These are phyloP conservation scores for Sordariomycetes sp. DNA, from an alignment of 2,329 filamentous ascomycete species.

Conservation along the genomic window DNA sequence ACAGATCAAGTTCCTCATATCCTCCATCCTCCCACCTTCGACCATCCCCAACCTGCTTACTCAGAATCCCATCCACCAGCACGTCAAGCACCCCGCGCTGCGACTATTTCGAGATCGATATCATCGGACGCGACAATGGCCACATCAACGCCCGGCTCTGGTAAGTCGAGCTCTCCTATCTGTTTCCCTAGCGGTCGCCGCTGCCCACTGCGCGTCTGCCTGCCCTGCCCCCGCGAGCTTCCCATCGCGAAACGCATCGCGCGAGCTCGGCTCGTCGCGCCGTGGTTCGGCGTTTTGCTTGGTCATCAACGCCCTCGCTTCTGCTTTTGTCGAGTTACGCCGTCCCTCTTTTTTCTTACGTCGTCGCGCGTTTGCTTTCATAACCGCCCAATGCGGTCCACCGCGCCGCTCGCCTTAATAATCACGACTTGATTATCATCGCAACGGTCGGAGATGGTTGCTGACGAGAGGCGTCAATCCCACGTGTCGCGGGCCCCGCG, in stretches of 20 bases:
- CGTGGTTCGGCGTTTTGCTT: background rate
- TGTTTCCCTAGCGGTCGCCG: background rate
- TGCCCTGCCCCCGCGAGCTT: background rate
- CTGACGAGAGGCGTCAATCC: background rate
- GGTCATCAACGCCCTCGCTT: slow-evolving; percentile 1
- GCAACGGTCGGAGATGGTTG: background rate
- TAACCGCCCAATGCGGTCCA: background rate
- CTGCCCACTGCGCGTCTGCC: background rate
- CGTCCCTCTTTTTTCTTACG: background rate
- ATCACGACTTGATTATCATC: slow-evolving; percentile 2
- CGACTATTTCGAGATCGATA: slow-evolving; percentile 1
- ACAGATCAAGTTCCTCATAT: slow-evolving; percentile 5
- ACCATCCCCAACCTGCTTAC: slow-evolving; percentile 5
- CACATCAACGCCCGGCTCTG: slow-evolving; percentile 2
- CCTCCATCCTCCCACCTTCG: slow-evolving; percentile 3
- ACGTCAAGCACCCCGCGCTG: slow-evolving; percentile 4
- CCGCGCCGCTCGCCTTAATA: background rate
- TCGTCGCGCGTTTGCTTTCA: background rate
- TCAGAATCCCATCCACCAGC: slow-evolving; percentile 5
- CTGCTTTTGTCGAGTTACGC: background rate
- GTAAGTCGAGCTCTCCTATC: slow-evolving; percentile 1
- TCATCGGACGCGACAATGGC: slow-evolving; percentile 5
- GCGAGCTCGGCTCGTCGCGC: background rate
- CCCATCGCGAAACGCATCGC: background rate
- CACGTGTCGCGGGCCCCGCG: background rate